Evolutionary conservation across 2,329 filamentous ascomycete species (phyloP), one percentile per base, ranked within the genome.

Genomic region (Phialophora expanda): DNA sequence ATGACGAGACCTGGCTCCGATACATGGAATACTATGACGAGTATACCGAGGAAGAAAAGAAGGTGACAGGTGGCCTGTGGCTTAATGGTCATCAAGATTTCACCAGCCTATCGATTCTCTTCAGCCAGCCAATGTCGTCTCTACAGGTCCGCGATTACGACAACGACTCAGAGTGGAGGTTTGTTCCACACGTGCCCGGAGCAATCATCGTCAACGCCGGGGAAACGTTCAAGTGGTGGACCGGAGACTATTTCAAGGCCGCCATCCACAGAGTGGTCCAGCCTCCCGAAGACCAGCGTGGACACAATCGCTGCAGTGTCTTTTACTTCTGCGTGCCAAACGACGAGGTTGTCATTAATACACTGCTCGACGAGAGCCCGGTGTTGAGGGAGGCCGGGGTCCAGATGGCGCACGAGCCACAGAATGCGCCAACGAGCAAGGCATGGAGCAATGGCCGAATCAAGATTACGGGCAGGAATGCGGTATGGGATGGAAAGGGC

Each of bases 1-100:
- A 84, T 30, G 82, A 84, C 20, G 86, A 88, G 66, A 85, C 86
- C 26, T 86, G 88, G 64, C 78, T 88, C n/a, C 81, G 87, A 2
- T 88, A 87, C 73, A 88, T 88, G 85, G 79, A 83, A 56, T 87
- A 87, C 66, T 79, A 80, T 8, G 83, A 85, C 41, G 61, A 56
- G 20, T 53, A 56, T 17, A 80, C 77, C 0, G 73, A 78, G 0
- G 80, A 83, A n/a, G 81, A 84, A 26, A 60, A 82, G 64, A 78
- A 78, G 32, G 77, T 76, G 46, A 77, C 79, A 1, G 80, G 80
- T 0, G 75, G 76, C 22, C 75, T 85, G 0, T 83, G 83, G 68
- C 77, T 78, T 0, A 76, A 76, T 0, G 85, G 85, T 0, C 85
- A 87, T 70, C 87, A 85, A 0, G 85, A 88, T 66, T 75, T 87